Percentiles rank a stretch among this genome's conserved stretches.
phyloP scores from a whole-genome alignment of 768 basidiomycete species.

The Pleurotus citrinopileatus region DNA sequence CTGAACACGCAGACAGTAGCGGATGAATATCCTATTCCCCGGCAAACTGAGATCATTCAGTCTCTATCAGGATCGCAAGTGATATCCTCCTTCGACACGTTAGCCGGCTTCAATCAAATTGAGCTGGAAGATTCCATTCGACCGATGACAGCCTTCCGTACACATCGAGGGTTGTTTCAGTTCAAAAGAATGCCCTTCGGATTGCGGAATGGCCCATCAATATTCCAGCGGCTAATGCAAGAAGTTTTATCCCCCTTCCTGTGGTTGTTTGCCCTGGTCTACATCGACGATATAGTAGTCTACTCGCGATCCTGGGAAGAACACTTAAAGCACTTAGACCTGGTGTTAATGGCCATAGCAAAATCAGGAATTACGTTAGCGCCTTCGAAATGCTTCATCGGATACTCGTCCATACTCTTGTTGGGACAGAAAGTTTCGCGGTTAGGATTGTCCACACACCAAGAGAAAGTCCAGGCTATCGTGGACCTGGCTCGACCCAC shows the following conservation, averaged over 20 bases:
- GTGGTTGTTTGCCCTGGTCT: conserved; percentile 37
- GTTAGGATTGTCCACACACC: conserved; percentile 33
- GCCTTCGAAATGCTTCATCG: conserved; percentile 31
- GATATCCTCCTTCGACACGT: conserved; percentile 31
- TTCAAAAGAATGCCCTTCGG: conserved; percentile 20
- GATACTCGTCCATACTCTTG: conserved; percentile 27
- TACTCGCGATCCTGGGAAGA: conserved; percentile 26
- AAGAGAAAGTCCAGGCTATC: conserved; percentile 34
- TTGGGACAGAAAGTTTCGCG: conserved; percentile 38
- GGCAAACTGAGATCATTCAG: conserved; percentile 24
- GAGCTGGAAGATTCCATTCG: conserved; percentile 22
- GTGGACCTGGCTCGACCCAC: conserved; percentile 22
- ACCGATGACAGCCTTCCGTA: conserved; percentile 34
- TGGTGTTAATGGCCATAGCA: conserved; percentile 24
- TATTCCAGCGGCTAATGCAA: conserved; percentile 42
- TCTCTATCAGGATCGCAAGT: conserved; percentile 26
- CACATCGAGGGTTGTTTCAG: conserved; percentile 36
- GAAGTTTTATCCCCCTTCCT: conserved; percentile 29
- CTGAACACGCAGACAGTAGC: neutral
- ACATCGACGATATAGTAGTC: conserved; percentile 41
- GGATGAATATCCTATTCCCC: conserved; percentile 24
- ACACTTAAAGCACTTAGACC: conserved; percentile 27
- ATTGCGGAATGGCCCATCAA: conserved; percentile 12
- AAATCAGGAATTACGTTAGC: conserved; percentile 29
- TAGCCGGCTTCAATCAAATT: conserved; percentile 39